Evolutionary conservation across 805 yeast genomes (phyloP).

Genomic region (Starmerella bacillaris): DNA sequence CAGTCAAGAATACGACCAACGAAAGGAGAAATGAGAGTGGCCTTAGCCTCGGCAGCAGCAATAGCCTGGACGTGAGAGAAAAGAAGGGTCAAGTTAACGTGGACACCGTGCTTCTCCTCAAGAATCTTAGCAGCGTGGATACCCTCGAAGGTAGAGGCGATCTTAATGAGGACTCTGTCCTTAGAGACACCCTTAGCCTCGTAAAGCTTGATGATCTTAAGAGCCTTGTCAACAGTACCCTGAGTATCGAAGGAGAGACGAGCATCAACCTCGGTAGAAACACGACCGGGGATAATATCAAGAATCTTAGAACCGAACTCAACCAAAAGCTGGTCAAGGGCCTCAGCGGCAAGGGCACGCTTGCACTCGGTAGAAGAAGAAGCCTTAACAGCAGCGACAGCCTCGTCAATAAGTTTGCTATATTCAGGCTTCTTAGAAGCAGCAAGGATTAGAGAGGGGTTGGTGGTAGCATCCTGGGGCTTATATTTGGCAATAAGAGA

Average conservation of each 20-base stretch:
- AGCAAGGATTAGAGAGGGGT: conserved; percentile 92
- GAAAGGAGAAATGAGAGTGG: conserved; percentile 92
- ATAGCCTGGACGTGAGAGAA: conserved; percentile 96
- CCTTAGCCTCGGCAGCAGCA: conserved; percentile 95
- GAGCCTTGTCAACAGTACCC: conserved; percentile 85
- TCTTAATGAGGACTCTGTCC: conserved; percentile 85
- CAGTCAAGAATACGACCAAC: conserved; percentile 98
- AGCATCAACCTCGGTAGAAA: conserved; percentile 97
- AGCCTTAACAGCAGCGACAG: conserved; percentile 68
- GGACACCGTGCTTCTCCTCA: conserved; percentile 78
- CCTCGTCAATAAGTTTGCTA: conserved; percentile 74
- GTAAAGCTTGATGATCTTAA: conserved; percentile 75
- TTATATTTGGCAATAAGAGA: conserved; percentile 91
- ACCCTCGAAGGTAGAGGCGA: conserved; percentile 98
- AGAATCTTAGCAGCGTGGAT: conserved; percentile 94
- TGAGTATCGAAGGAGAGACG: conserved; percentile 91
- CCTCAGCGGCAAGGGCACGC: conserved; percentile 50
- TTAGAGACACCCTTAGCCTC: conserved; percentile 66
- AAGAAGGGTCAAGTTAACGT: conserved; percentile 84
- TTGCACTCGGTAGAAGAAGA: conserved; percentile 19
- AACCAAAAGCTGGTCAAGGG: conserved; percentile 81
- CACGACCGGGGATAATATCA: conserved; percentile 95
- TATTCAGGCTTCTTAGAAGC: conserved; percentile 84
- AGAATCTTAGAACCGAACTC: conserved; percentile 92
- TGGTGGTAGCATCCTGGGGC: conserved; percentile 98